Evolutionary conservation across 2,329 filamentous ascomycete species (phyloP).

Genomic region (Talaromyces sp.): DNA sequence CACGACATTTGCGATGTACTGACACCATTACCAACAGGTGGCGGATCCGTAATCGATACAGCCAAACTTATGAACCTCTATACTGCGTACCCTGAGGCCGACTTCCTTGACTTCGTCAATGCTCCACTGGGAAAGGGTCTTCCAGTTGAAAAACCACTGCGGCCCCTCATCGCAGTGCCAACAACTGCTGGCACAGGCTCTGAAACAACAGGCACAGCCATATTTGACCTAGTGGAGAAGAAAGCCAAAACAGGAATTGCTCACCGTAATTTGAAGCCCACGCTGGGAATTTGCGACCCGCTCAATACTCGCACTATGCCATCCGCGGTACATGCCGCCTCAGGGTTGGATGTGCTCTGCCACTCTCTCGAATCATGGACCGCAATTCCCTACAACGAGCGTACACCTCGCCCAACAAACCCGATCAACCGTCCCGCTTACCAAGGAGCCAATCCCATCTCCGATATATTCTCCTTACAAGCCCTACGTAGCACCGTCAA

Average conservation of each 20-base stretch:
- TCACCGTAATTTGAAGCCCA: conserved; percentile 93
- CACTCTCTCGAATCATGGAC: conserved; percentile 97
- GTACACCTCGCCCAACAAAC: conserved; percentile 80
- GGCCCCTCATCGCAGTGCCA: conserved; percentile 78
- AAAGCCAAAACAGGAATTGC: conserved; percentile 95
- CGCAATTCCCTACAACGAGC: conserved; percentile 89
- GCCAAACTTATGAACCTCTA: conserved; percentile 99
- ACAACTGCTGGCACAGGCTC: conserved; percentile 87
- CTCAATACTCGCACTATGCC: conserved; percentile 97
- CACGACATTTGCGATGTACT: not conserved
- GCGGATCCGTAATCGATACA: conserved; percentile 95
- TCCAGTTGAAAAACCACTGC: conserved; percentile 71
- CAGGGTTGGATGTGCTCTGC: conserved; percentile 91
- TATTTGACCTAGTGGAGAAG: conserved; percentile 90
- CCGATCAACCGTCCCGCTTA: conserved; percentile 91
- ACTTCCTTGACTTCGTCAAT: conserved; percentile 97
- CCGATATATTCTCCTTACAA: conserved; percentile 91
- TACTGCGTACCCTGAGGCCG: conserved; percentile 83
- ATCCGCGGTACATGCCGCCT: conserved; percentile 85
- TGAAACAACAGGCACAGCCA: conserved; percentile 96
- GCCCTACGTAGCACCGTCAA: conserved; percentile 83
- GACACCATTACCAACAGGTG: conserved; percentile 42
- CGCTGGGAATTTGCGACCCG: conserved; percentile 81
- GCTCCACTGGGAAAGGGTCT: conserved; percentile 84
- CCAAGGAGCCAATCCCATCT: conserved; percentile 96